A percentile compares a stretch with the other conserved stretches of the same genome.
Evolutionary conservation across 1,284 basidiomycete genomes (phyloP).

Genomic region (Trichosporon faecale): DNA sequence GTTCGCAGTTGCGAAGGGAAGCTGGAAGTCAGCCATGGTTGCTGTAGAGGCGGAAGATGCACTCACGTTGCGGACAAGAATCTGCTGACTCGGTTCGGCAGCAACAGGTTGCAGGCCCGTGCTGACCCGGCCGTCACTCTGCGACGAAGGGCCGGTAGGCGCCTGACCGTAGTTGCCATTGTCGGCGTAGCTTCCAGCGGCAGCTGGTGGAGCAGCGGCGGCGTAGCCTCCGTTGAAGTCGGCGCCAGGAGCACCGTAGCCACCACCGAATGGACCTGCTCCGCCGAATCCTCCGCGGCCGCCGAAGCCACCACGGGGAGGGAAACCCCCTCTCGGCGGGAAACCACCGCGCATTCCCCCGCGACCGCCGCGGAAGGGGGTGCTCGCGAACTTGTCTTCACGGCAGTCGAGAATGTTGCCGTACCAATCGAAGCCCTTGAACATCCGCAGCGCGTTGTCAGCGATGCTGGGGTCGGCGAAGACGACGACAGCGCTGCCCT

Average conservation of each 20-base stretch:
- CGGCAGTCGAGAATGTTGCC: conserved; percentile 87
- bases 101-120: conserved; percentile 39
- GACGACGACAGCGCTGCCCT: conserved; percentile 91
- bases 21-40: conserved; percentile 54
- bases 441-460: conserved; percentile 58
- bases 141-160: conserved; percentile 24
- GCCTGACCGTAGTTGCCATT: conserved; percentile 50
- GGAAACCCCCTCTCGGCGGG: conserved; percentile 32
- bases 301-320: conserved; percentile 55
- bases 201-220: background rate
- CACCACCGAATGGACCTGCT: conserved; percentile 54
- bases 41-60: background rate
- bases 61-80: conserved; percentile 94
- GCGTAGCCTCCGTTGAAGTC: conserved; percentile 4
- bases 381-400: conserved; percentile 86
- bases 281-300: conserved; percentile 58
- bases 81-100: conserved; percentile 87
- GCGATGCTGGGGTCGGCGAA: conserved; percentile 68
- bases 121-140: conserved; percentile 26
- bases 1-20: conserved; percentile 99
- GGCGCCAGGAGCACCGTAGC: conserved; percentile 49
- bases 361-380: conserved; percentile 54
- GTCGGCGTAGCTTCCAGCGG: conserved; percentile 5
- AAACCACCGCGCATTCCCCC: conserved; percentile 60
- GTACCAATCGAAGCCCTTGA: conserved; percentile 91